Percentiles rank a stretch among this genome's conserved stretches.
phyloP scores from a whole-genome alignment of 352 stramenopile genomes.

The Peronospora belbahrii region DNA sequence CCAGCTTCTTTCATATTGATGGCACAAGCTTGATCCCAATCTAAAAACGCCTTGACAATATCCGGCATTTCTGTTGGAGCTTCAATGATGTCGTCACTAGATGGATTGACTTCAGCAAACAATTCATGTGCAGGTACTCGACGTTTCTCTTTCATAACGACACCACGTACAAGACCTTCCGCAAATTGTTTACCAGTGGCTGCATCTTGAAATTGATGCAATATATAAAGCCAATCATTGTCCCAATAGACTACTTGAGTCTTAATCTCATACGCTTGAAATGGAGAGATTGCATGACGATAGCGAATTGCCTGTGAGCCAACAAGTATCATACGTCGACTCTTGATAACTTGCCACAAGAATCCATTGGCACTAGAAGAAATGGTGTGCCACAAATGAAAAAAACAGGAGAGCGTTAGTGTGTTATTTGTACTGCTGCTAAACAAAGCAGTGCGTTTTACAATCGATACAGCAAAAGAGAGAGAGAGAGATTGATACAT shows the following conservation, averaged over 20 bases:
- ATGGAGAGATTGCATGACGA: slow-evolving; percentile 40
- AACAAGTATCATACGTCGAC: slow-evolving; percentile 51
- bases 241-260: slow-evolving; percentile 43
- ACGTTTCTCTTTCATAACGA: slow-evolving; percentile 19
- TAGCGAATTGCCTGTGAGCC: slow-evolving; percentile 54
- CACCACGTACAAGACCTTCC: slow-evolving; percentile 32
- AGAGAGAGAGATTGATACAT: slow-evolving; percentile 9
- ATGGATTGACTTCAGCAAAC: slow-evolving; percentile 18
- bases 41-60: slow-evolving; percentile 25
- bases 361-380: slow-evolving; percentile 36
- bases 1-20: slow-evolving; percentile 23
- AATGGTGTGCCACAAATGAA: neutral
- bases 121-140: slow-evolving; percentile 17
- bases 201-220: slow-evolving; percentile 53
- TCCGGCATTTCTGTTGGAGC: slow-evolving; percentile 22
- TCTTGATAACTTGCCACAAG: slow-evolving; percentile 48
- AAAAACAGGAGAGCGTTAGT: neutral
- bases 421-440: neutral
- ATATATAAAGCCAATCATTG: slow-evolving; percentile 48
- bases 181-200: slow-evolving; percentile 42
- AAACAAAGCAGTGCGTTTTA: too few relatives aligned
- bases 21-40: slow-evolving; percentile 27
- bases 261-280: slow-evolving; percentile 50
- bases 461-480: neutral
- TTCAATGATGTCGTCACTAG: slow-evolving; percentile 8